A percentile compares a stretch with the other conserved stretches of the same genome.
Conservation (phyloP, 2,329 filamentous ascomycete species). For the Trichoderma polysporum region DNA sequence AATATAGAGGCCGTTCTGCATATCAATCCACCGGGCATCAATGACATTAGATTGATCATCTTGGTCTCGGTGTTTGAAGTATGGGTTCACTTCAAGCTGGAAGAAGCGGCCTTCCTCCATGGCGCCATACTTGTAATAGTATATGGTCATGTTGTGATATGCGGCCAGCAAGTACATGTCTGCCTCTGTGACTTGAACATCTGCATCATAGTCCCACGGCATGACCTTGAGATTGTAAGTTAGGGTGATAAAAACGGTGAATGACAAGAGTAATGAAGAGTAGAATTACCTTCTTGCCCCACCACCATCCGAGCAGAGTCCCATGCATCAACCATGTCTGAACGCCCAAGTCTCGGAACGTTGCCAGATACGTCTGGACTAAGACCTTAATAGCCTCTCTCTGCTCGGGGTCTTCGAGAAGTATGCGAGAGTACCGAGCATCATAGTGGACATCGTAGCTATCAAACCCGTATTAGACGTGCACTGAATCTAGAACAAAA, state of each 20-base stretch:
- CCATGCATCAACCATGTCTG: constrained; percentile 84
- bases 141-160: constrained; percentile 61
- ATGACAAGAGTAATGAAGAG: not conserved
- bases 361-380: constrained; percentile 69
- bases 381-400: constrained; percentile 63
- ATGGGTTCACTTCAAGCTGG: constrained; percentile 50
- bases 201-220: constrained; percentile 76
- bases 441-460: constrained; percentile 38
- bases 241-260: not conserved
- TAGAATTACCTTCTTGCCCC: constrained; percentile 57
- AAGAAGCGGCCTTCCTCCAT: constrained; percentile 44
- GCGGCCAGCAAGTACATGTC: constrained; percentile 66
- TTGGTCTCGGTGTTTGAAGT: constrained; percentile 39
- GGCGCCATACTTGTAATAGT: constrained; percentile 43
- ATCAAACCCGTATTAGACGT: not conserved
- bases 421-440: constrained; percentile 38
- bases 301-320: constrained; percentile 86
- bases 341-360: constrained; percentile 62
- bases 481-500: not conserved
- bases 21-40: constrained; percentile 52
- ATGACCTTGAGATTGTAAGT: constrained; percentile 50
- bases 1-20: constrained; percentile 47
- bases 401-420: constrained; percentile 55
- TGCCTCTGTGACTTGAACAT: constrained; percentile 68
- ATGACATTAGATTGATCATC: constrained; percentile 44